These are phyloP conservation scores for Alternaria ethzedia DNA, from an alignment of 2,329 filamentous ascomycete species.

Conservation along the genomic window DNA sequence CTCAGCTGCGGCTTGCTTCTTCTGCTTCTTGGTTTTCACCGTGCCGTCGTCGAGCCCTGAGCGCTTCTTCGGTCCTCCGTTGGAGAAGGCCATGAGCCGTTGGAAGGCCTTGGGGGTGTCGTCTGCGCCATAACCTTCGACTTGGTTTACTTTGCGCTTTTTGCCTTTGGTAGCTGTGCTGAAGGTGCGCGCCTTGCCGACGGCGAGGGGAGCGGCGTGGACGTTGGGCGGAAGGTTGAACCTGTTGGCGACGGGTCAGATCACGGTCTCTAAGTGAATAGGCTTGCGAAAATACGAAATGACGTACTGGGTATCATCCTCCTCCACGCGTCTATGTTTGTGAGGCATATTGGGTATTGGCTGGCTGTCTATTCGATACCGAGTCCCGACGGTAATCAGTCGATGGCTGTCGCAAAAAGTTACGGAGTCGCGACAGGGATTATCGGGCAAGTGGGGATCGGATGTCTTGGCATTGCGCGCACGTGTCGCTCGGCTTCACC, in stretches of 20 bases:
- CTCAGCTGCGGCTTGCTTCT: slow-evolving; percentile 30
- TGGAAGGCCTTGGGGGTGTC: slow-evolving; percentile 90
- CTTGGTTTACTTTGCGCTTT: slow-evolving; percentile 51
- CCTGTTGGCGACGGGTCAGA: slow-evolving; percentile 53
- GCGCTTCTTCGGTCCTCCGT: slow-evolving; percentile 57
- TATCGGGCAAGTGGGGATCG: not conserved
- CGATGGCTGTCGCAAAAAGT: slow-evolving; percentile 14
- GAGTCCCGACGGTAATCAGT: not conserved
- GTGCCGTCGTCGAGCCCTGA: slow-evolving; percentile 75
- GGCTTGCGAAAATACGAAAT: slow-evolving; percentile 1
- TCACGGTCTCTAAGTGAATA: not conserved
- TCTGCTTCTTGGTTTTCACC: slow-evolving; percentile 57
- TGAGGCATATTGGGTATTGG: slow-evolving; percentile 70
- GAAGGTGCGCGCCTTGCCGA: slow-evolving; percentile 53
- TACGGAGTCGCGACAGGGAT: slow-evolving; percentile 10
- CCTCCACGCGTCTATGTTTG: slow-evolving; percentile 76
- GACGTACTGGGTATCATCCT: slow-evolving; percentile 47
- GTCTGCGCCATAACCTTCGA: slow-evolving; percentile 64
- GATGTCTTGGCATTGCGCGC: not conserved
- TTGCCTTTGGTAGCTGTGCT: slow-evolving; percentile 40
- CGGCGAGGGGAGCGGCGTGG: slow-evolving; percentile 65
- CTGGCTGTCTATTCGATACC: not conserved
- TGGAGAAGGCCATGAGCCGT: slow-evolving; percentile 78
- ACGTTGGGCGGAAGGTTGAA: slow-evolving; percentile 67
- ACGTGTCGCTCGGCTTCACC: slow-evolving; percentile 1